A percentile compares a stretch with the other conserved stretches of the same genome.
Evolutionary conservation across 306 rosid genomes (phyloP).

Genomic region (Rubus idaeus): DNA sequence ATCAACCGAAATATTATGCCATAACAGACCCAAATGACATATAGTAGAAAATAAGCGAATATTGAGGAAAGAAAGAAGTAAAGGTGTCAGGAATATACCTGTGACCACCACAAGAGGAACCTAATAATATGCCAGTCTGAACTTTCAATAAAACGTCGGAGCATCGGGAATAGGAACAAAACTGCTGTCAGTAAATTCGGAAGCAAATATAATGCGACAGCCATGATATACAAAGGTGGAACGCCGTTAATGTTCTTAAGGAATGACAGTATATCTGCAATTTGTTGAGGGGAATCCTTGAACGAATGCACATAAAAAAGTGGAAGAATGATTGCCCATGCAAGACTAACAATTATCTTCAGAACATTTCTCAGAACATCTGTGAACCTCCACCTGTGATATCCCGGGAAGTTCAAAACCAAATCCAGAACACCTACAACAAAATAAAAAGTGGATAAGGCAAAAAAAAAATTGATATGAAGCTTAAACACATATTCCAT

Average conservation of each 20-base stretch:
- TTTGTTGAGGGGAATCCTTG: conserved; percentile 28
- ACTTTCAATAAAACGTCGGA: conserved; percentile 98
- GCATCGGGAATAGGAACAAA: conserved; percentile 87
- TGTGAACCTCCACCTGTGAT: conserved; percentile 78
- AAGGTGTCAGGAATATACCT: conserved; percentile 54
- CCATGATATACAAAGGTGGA: conserved; percentile 71
- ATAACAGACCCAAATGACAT: not conserved
- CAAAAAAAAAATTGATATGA: not conserved
- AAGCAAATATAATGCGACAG: conserved; percentile 73
- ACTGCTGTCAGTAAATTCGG: conserved; percentile 73
- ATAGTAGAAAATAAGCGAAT: not conserved
- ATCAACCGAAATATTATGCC: not conserved
- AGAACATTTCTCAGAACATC: conserved; percentile 73
- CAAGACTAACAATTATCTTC: conserved; percentile 71
- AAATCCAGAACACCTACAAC: conserved; percentile 77
- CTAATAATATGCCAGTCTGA: conserved; percentile 93
- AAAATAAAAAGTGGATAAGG: conserved; percentile 26
- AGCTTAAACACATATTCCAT: not conserved
- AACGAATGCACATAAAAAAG: conserved; percentile 63
- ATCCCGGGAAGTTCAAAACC: conserved; percentile 81
- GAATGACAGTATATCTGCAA: conserved; percentile 53
- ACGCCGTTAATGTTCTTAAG: conserved; percentile 48
- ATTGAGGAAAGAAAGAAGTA: conserved; percentile 16
- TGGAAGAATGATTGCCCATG: conserved; percentile 82
- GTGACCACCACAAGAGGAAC: conserved; percentile 97